Conservation (phyloP, 345 rosid species). For the Iberis pinnata region DNA sequence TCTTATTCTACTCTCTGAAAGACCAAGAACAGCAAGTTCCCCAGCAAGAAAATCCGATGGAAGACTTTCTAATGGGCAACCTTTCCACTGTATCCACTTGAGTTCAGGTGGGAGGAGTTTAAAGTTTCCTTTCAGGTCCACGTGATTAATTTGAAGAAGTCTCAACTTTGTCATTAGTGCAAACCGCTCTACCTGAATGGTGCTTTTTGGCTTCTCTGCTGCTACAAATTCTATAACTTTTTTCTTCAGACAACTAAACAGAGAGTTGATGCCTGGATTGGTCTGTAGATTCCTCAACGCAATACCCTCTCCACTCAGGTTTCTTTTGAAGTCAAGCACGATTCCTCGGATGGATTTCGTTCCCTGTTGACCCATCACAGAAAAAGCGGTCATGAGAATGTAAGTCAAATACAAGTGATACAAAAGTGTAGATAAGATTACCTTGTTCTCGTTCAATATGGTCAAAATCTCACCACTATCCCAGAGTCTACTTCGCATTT, state of each 20-base stretch:
- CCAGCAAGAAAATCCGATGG: constrained; percentile 35
- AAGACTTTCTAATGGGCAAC: constrained; percentile 43
- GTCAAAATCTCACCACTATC: not conserved
- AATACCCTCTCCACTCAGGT: constrained; percentile 5
- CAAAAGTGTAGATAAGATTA: constrained; percentile 1
- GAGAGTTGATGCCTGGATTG: constrained; percentile 4
- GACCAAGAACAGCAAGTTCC: constrained; percentile 61
- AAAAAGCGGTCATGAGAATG: not conserved
- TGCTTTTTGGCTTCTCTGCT: constrained; percentile 12
- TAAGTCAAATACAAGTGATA: not conserved
- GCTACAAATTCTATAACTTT: constrained; percentile 2
- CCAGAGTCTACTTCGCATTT: constrained; percentile 51
- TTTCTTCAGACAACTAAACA: constrained; percentile 18
- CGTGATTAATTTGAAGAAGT: constrained; percentile 57
- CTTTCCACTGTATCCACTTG: constrained; percentile 70
- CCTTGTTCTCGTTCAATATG: constrained; percentile 40
- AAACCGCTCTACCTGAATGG: constrained; percentile 35
- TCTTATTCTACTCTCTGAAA: constrained; percentile 49
- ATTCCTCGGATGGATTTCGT: constrained; percentile 40
- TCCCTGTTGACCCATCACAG: constrained; percentile 34
- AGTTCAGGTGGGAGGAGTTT: constrained; percentile 41
- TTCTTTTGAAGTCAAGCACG: constrained; percentile 32
- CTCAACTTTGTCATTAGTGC: constrained; percentile 43
- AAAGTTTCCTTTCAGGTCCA: constrained; percentile 43
- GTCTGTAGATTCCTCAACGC: constrained; percentile 1